These are phyloP conservation scores for Aureobasidium sp. DNA, from an alignment of 2,329 filamentous ascomycete genomes.

Conservation along the genomic window DNA sequence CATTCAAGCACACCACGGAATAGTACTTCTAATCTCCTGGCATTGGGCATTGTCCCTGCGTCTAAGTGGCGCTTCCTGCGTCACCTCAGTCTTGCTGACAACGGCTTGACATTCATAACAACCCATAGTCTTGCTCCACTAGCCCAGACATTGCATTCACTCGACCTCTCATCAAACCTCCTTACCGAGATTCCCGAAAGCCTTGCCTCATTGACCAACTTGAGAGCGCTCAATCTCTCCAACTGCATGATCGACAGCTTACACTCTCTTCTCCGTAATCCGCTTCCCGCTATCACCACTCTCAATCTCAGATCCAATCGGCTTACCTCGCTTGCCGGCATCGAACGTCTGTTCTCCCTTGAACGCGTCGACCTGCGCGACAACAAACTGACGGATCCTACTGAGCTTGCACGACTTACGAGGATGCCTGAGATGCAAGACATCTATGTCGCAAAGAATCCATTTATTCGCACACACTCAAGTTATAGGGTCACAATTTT, in stretches of 20 bases:
- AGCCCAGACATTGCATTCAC: constrained; percentile 78
- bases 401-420: constrained; percentile 80
- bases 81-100: constrained; percentile 86
- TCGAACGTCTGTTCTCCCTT: constrained; percentile 79
- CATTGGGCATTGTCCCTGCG: constrained; percentile 63
- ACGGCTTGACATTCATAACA: constrained; percentile 73
- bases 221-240: constrained; percentile 88
- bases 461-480: constrained; percentile 78
- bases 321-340: constrained; percentile 75
- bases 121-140: constrained; percentile 70
- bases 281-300: constrained; percentile 85
- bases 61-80: constrained; percentile 93
- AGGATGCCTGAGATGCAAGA: constrained; percentile 86
- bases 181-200: constrained; percentile 94
- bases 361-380: constrained; percentile 88
- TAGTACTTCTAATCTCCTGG: constrained; percentile 70
- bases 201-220: constrained; percentile 70
- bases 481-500: constrained; percentile 86
- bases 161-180: constrained; percentile 87
- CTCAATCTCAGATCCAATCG: constrained; percentile 87
- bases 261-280: constrained; percentile 75
- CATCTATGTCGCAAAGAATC: constrained; percentile 87
- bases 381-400: constrained; percentile 83
- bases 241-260: constrained; percentile 97
- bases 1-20: constrained; percentile 48